Base-by-base conservation (phyloP, 192 early-diverging fungal genomes). In the Coemansia reversa region DNA sequence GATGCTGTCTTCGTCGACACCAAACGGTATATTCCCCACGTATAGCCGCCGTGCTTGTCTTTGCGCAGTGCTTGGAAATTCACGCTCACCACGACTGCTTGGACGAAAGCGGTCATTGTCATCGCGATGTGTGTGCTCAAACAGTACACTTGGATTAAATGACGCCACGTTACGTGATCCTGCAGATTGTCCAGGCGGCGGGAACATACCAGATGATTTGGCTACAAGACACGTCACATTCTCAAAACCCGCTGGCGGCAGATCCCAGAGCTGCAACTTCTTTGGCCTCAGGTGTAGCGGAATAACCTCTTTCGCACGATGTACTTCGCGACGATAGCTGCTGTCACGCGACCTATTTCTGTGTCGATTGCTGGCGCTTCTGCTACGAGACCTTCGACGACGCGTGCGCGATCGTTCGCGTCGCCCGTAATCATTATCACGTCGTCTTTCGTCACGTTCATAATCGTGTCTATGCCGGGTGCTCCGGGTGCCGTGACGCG, bases 231-330 rank as follows among this genome's bases (percentile, higher is more conserved):
- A 92, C 24, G 88, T 85, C 76, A 97, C 85, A 49, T 85, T 88
- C 72, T 98, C 94, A 63, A 87, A 97, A 23, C 94, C 94, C 9
- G 86, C 83, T 32, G 97, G 97, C 9, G 93, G 79, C 55, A 91
- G 76, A 81, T 98, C 97, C 97, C 97, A 98, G 72, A 91, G 87
- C 60, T 88, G 87, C 28, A 97, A 85, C 72, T 92, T 94, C 19
- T 89, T 83, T 16, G 75, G 76, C 56, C 93, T 73, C 65, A 89
- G 81, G 66, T 95, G 89, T 20, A 98, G 67, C 16, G 97, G 95
- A 24, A 89, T 75, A 7, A 90, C 81, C 4, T 69, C 65, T 25
- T 50, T 32, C 57, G 77, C 42, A 63, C 66, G 35, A 75, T 81
- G 60, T 72, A 69, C 28, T 4, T 24, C 61, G 49, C 60, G 68